Evolutionary conservation across 768 basidiomycete genomes (phyloP).

Genomic region (Auricularia cornea): DNA sequence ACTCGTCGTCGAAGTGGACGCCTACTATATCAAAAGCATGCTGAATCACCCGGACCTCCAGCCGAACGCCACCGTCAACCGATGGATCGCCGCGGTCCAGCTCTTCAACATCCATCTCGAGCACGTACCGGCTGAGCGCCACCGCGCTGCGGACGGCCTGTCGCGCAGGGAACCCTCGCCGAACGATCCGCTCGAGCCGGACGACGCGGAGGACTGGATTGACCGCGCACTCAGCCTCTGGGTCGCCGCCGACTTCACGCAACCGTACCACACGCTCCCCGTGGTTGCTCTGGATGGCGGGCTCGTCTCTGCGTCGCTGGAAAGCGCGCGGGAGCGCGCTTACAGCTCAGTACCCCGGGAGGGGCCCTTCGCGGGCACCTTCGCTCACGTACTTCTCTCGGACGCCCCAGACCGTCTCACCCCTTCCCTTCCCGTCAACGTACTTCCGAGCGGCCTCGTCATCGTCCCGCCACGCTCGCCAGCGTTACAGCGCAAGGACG

Average conservation of each 20-base stretch:
- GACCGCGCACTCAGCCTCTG: slow-evolving; percentile 1
- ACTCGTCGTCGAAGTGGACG: slow-evolving; percentile 24
- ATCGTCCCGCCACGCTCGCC: neutral
- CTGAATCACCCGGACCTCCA: slow-evolving; percentile 12
- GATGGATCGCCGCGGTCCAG: slow-evolving; percentile 21
- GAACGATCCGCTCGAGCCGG: slow-evolving; percentile 6
- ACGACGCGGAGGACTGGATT: slow-evolving; percentile 7
- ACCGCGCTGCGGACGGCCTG: slow-evolving; percentile 15
- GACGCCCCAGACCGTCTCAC: neutral
- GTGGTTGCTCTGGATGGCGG: neutral
- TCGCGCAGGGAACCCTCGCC: slow-evolving; percentile 8
- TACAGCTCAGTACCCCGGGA: neutral
- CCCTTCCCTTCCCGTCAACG: too few relatives aligned
- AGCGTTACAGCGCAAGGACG: slow-evolving; percentile 5
- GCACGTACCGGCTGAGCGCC: slow-evolving; percentile 20
- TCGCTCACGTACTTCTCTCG: neutral
- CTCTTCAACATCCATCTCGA: slow-evolving; percentile 24
- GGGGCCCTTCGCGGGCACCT: neutral
- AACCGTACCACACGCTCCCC: neutral
- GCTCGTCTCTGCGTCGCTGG: neutral
- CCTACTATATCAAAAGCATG: slow-evolving; percentile 21
- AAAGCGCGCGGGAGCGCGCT: neutral
- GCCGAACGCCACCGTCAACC: slow-evolving; percentile 24
- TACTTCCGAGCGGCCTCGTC: neutral
- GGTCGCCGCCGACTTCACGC: neutral